These are phyloP conservation scores for Arthrobotrys megalospora DNA, from an alignment of 2,329 filamentous ascomycete species.

Conservation along the genomic window DNA sequence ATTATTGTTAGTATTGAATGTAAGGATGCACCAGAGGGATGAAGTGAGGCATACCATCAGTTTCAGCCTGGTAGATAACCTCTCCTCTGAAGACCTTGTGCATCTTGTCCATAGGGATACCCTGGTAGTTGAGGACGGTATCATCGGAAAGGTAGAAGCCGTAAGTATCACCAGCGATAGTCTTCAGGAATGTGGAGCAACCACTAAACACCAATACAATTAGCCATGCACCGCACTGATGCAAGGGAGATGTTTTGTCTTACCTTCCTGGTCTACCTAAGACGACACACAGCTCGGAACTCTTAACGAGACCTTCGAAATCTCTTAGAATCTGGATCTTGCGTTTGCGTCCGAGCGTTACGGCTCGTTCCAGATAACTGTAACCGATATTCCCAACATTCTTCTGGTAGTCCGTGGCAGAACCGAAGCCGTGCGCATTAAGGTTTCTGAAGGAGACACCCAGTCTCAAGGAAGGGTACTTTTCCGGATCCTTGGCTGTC, in stretches of 20 bases:
- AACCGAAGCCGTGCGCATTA: constrained; percentile 78
- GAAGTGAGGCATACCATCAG: constrained; percentile 73
- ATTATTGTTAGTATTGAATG: constrained; percentile 75
- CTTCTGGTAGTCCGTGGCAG: constrained; percentile 67
- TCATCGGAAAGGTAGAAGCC: constrained; percentile 80
- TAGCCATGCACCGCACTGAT: not conserved
- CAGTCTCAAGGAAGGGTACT: constrained; percentile 72
- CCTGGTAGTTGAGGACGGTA: constrained; percentile 87
- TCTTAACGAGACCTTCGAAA: constrained; percentile 77
- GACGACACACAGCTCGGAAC: constrained; percentile 82
- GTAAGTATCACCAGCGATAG: constrained; percentile 80
- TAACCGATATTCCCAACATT: constrained; percentile 64
- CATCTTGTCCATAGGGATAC: constrained; percentile 69
- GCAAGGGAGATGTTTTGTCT: constrained; percentile 13
- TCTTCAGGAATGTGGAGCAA: constrained; percentile 88
- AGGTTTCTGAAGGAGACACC: constrained; percentile 79
- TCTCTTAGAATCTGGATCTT: constrained; percentile 75
- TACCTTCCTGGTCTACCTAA: constrained; percentile 76
- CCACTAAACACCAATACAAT: constrained; percentile 69
- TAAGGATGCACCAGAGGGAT: constrained; percentile 82
- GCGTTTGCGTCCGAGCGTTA: constrained; percentile 67
- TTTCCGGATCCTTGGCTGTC: constrained; percentile 71
- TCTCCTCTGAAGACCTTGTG: constrained; percentile 76
- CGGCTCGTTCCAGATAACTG: constrained; percentile 64
- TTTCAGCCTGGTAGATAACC: constrained; percentile 84